Evolutionary conservation across 2,329 filamentous ascomycete genomes (phyloP).

Genomic region (Sarocladiaceae sp.): DNA sequence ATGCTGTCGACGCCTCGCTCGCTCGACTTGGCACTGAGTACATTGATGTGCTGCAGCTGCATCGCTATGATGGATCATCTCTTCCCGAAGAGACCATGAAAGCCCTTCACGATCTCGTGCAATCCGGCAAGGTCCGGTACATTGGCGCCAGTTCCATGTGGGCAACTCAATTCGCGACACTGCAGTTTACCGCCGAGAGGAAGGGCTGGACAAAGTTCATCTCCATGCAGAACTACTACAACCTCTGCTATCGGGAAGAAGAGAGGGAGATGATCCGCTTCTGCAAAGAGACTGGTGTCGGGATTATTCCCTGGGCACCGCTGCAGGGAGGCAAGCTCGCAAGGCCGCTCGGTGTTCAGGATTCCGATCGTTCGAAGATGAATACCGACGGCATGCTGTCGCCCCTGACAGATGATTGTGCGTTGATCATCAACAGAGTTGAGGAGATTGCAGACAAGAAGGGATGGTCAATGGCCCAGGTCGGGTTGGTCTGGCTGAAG

Average conservation of each 20-base stretch:
- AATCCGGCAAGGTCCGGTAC: constrained; percentile 44
- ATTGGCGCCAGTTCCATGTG: constrained; percentile 35
- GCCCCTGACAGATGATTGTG: too few relatives aligned
- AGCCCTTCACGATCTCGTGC: constrained; percentile 47
- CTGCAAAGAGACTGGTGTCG: constrained; percentile 35
- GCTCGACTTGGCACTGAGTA: constrained; percentile 45
- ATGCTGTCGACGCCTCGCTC: constrained; percentile 54
- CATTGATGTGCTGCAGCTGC: constrained; percentile 50
- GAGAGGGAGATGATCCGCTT: constrained; percentile 38
- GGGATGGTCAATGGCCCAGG: constrained; percentile 53
- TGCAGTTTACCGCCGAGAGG: constrained; percentile 47
- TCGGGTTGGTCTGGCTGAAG: constrained; percentile 58
- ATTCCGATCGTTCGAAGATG: background rate
- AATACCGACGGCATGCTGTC: background rate
- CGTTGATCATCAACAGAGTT: constrained; percentile 22
- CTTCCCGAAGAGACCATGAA: constrained; percentile 51
- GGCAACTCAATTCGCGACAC: constrained; percentile 38
- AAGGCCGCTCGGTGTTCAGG: too few relatives aligned
- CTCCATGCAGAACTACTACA: constrained; percentile 52
- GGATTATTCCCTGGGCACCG: constrained; percentile 35
- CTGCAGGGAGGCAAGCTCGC: too few relatives aligned
- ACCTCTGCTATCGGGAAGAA: constrained; percentile 52
- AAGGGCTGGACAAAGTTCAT: constrained; percentile 51
- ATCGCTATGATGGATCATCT: constrained; percentile 43
- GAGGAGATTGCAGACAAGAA: constrained; percentile 51